phyloP scores from a whole-genome alignment of 768 basidiomycete genomes.

The Rhodotorula toruloides region DNA sequence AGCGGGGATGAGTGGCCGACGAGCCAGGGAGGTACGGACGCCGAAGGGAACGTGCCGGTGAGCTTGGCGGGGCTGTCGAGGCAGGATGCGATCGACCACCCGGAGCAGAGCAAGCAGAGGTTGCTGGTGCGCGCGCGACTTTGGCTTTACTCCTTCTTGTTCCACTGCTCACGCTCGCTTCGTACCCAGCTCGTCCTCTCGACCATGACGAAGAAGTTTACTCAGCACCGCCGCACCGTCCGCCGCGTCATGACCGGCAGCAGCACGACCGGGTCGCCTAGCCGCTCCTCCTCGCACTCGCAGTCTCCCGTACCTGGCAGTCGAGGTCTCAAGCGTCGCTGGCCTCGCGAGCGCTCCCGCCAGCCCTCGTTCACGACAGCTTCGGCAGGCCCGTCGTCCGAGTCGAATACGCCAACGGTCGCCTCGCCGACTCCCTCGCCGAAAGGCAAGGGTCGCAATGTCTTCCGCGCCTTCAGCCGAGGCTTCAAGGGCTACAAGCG shows the following conservation, averaged over 20 bases:
- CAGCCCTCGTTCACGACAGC: neutral
- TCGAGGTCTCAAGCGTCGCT: neutral
- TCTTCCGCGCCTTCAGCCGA: neutral
- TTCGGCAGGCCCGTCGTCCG: neutral
- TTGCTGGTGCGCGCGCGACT: constrained; percentile 35
- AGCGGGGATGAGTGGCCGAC: too few relatives aligned
- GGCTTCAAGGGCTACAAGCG: neutral
- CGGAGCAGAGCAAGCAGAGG: constrained; percentile 40
- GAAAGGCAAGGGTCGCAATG: neutral
- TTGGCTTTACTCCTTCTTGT: neutral
- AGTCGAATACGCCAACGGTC: neutral
- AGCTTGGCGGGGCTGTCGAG: constrained; percentile 24
- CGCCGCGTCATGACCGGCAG: constrained; percentile 26
- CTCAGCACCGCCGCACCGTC: constrained; percentile 43
- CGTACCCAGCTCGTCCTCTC: constrained; percentile 40
- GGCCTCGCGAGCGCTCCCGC: neutral
- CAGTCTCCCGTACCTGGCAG: neutral
- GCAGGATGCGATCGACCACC: constrained; percentile 42
- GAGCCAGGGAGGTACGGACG: too few relatives aligned
- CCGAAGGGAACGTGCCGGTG: constrained; percentile 23
- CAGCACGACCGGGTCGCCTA: constrained; percentile 50
- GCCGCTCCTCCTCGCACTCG: constrained; percentile 47
- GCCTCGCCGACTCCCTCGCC: neutral
- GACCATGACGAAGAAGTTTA: constrained; percentile 46
- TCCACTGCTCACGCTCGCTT: neutral